These are phyloP conservation scores for Sarcodon sp. DNA, from an alignment of 768 basidiomycete species.

Conservation along the genomic window DNA sequence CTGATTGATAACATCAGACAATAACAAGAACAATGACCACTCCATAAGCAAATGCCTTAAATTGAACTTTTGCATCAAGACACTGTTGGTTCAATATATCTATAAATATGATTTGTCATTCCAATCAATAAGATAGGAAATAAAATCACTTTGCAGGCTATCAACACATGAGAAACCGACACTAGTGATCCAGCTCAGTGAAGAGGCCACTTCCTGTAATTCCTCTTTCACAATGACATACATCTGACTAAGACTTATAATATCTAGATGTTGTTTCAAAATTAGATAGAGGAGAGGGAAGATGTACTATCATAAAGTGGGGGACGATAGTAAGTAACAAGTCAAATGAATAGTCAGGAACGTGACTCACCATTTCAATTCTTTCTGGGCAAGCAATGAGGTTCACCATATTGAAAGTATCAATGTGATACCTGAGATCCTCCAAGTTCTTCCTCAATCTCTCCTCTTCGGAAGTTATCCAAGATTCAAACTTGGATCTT, in stretches of 20 bases:
- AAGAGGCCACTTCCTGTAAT: conserved; percentile 12
- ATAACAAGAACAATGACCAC: conserved; percentile 4
- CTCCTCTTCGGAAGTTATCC: conserved; percentile 13
- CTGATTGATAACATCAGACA: not conserved
- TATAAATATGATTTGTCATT: not conserved
- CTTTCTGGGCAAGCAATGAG: conserved; percentile 14
- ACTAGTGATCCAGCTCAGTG: conserved; percentile 8
- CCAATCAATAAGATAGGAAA: too few species aligned
- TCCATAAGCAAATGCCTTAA: conserved; percentile 11
- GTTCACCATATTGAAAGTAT: conserved; percentile 14
- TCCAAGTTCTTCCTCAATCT: conserved; percentile 12
- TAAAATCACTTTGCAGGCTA: not conserved
- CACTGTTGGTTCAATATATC: conserved; percentile 10
- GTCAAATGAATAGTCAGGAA: not conserved
- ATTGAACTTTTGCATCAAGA: conserved; percentile 7
- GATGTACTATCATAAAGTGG: conserved; percentile 16
- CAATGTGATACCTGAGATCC: conserved; percentile 14
- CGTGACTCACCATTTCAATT: conserved; percentile 14
- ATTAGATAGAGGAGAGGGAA: conserved; percentile 23
- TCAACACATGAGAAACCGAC: conserved; percentile 6
- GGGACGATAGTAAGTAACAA: not conserved
- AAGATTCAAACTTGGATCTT: conserved; percentile 8
- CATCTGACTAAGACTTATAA: conserved; percentile 15
- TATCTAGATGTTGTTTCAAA: conserved; percentile 19
- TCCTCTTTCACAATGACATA: conserved; percentile 16